Conservation (phyloP, 192 early-diverging fungal genomes). For the Coemansia sp. region DNA sequence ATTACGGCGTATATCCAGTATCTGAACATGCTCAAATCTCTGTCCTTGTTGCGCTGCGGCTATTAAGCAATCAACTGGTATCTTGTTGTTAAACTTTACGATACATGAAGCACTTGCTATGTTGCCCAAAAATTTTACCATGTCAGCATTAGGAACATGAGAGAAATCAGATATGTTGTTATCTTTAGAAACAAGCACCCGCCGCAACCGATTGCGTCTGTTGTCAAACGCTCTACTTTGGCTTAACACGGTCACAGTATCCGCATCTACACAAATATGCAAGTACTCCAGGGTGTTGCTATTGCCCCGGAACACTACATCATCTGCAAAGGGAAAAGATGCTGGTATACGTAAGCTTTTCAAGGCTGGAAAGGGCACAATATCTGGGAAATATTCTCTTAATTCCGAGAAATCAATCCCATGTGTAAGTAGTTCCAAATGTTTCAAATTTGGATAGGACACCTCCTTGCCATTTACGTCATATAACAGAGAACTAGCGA, state of each 20-base stretch:
- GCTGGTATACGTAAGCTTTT: neutral
- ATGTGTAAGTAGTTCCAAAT: neutral
- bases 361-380: slow-evolving; percentile 5
- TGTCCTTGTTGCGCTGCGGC: neutral
- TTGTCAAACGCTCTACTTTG: neutral
- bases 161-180: neutral
- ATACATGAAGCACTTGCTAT: neutral
- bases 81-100: neutral
- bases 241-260: neutral
- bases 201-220: neutral
- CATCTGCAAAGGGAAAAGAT: slow-evolving; percentile 10
- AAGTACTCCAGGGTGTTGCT: slow-evolving; percentile 3
- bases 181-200: neutral
- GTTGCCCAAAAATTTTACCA: neutral
- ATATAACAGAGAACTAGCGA: neutral
- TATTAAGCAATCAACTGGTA: neutral
- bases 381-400: neutral
- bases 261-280: neutral
- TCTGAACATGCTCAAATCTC: neutral
- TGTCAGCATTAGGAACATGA: neutral
- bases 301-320: slow-evolving; percentile 12
- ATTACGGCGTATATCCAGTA: neutral
- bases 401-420: neutral
- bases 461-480: neutral
- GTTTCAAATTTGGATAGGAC: neutral